phyloP scores from a whole-genome alignment of 192 early-diverging fungal species.

The Chytriomyces hyalinus region DNA sequence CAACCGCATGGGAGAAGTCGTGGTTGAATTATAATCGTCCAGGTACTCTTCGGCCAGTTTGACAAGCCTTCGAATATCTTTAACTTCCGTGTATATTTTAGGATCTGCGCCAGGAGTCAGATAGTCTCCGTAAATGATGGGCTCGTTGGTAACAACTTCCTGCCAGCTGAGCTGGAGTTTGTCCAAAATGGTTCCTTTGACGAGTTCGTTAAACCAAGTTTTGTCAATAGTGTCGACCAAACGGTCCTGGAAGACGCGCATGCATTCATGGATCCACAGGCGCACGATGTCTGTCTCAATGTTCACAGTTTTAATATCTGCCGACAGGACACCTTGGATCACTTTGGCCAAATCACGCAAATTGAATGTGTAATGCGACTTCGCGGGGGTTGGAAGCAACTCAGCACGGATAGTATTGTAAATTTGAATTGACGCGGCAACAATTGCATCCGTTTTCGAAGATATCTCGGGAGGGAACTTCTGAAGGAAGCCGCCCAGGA shows the following conservation, averaged over 20 bases:
- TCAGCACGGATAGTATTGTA: constrained; percentile 64
- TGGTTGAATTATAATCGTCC: constrained; percentile 67
- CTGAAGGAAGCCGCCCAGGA: constrained; percentile 58
- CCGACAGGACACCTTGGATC: constrained; percentile 59
- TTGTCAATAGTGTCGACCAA: constrained; percentile 66
- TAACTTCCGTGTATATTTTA: constrained; percentile 62
- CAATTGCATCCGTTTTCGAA: constrained; percentile 51
- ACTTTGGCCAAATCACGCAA: constrained; percentile 64
- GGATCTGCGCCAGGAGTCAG: constrained; percentile 62
- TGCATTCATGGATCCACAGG: constrained; percentile 66
- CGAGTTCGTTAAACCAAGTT: constrained; percentile 58
- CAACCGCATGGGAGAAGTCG: constrained; percentile 63
- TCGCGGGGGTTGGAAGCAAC: constrained; percentile 65
- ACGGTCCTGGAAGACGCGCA: constrained; percentile 66
- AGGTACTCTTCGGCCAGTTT: constrained; percentile 66
- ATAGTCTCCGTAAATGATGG: constrained; percentile 65
- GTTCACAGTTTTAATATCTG: constrained; percentile 54
- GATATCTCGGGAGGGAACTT: constrained; percentile 59
- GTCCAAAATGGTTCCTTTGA: constrained; percentile 52
- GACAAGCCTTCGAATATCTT: constrained; percentile 60
- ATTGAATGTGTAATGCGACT: constrained; percentile 72
- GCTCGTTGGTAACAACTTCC: constrained; percentile 61
- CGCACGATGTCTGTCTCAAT: constrained; percentile 59
- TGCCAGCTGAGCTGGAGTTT: constrained; percentile 52
- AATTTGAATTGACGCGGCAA: constrained; percentile 58